These are phyloP conservation scores for Yamadazyma dushanensis DNA, from an alignment of 1,139 yeast species.

Conservation along the genomic window DNA sequence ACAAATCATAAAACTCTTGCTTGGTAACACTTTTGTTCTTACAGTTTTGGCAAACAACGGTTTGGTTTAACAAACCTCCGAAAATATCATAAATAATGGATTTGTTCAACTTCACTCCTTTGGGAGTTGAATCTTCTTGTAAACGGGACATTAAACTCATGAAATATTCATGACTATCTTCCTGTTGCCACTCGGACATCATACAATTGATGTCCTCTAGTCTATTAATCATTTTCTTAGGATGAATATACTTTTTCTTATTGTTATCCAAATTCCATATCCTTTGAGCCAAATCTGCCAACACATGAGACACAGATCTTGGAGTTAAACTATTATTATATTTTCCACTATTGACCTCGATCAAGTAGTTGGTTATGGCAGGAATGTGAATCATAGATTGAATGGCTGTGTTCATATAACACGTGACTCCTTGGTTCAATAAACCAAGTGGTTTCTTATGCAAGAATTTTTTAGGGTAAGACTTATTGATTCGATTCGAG, in stretches of 20 bases:
- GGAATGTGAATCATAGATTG: slow-evolving; percentile 91
- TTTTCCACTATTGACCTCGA: slow-evolving; percentile 59
- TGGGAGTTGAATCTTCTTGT: slow-evolving; percentile 91
- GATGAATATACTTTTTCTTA: slow-evolving; percentile 55
- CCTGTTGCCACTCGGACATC: slow-evolving; percentile 98
- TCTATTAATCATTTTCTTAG: slow-evolving; percentile 69
- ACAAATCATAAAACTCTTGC: slow-evolving; percentile 91
- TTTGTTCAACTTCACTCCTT: slow-evolving; percentile 75
- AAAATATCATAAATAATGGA: slow-evolving; percentile 89
- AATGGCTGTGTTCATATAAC: slow-evolving; percentile 94
- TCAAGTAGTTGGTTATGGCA: slow-evolving; percentile 80
- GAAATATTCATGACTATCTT: slow-evolving; percentile 95
- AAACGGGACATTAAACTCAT: slow-evolving; percentile 86
- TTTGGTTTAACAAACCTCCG: slow-evolving; percentile 86
- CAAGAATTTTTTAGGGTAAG: slow-evolving; percentile 54
- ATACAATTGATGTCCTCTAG: slow-evolving; percentile 86
- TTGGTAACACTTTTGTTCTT: slow-evolving; percentile 81
- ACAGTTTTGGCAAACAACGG: slow-evolving; percentile 80
- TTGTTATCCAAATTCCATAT: slow-evolving; percentile 58
- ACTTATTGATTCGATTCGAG: slow-evolving; percentile 55
- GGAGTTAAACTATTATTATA: slow-evolving; percentile 45
- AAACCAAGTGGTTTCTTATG: slow-evolving; percentile 66
- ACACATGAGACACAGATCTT: slow-evolving; percentile 64
- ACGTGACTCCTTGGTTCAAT: slow-evolving; percentile 90
- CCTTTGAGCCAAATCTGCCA: slow-evolving; percentile 69